Evolutionary conservation across 768 basidiomycete species (phyloP), one percentile per base, ranked within the genome.

Genomic region (Clitopilus hobsonii): DNA sequence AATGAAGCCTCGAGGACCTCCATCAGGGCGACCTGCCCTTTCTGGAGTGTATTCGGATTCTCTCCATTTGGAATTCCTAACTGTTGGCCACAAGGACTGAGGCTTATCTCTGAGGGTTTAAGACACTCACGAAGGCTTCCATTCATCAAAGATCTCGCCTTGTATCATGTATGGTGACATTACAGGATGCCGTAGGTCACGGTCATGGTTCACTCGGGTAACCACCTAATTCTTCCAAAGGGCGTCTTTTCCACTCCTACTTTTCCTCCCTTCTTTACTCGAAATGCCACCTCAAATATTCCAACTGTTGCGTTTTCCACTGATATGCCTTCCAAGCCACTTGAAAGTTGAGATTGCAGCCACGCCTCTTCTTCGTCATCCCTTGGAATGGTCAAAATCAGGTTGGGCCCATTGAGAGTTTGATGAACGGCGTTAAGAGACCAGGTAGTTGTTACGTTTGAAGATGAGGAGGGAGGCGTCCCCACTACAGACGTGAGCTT

Each of bases 201-300:
- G n/a, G n/a, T n/a, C n/a, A n/a, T n/a, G n/a, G n/a, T n/a, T 36
- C 10, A 49, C 52, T 51, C 55, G 24, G 52, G 52, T 23, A 65
- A 52, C 78, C 78, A 83, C 5, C 74, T 73, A 27, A 84, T 70
- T 60, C 69, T 79, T 10, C 80, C 81, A 55, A 77, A 83, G 13
- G 80, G 81, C 1, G 79, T 83, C 4, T 51, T 63, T 1, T 65
- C 49, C 7, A 18, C 62, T 45, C 58, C 75, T n/a, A 60, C 63
- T 13, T 65, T 66, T 6, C 64, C 64, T 5, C 60, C 61, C 2
- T 56, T 63, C 4, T 61, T 60, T 1, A 83, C 75, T 48, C 57
- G 69, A 54, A 87, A 76, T 0, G 71, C 83, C 2, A 87, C 71
- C 59, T 87, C 85, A 54, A 75, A 80, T 0, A 86, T 74, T 2